A percentile compares a stretch with the other conserved stretches of the same genome.
Evolutionary conservation across 306 rosid genomes (phyloP).

Genomic region (Malus fusca): DNA sequence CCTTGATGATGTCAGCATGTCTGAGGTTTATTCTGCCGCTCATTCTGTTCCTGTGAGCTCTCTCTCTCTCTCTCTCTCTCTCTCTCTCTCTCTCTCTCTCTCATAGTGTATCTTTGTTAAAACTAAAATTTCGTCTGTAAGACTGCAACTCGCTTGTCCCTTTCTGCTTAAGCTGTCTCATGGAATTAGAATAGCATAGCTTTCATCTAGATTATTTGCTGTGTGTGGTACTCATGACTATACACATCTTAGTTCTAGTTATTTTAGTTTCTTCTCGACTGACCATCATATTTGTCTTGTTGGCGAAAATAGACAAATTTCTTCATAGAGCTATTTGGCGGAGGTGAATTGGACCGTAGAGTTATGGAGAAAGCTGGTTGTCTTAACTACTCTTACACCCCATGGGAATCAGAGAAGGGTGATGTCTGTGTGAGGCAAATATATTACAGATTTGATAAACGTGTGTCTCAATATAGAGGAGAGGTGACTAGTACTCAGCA

Average conservation of each 20-base stretch:
- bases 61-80: background rate
- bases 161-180: background rate
- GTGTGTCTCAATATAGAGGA: slow-evolving; percentile 59
- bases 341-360: slow-evolving; percentile 69
- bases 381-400: slow-evolving; percentile 61
- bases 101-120: background rate
- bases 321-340: slow-evolving; percentile 67
- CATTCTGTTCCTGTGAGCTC: slow-evolving; percentile 61
- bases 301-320: slow-evolving; percentile 46
- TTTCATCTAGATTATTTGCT: background rate
- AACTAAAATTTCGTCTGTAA: background rate
- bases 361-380: slow-evolving; percentile 84
- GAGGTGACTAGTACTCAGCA: slow-evolving; percentile 84
- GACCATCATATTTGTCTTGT: slow-evolving; percentile 17
- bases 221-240: background rate
- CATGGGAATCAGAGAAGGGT: slow-evolving; percentile 84
- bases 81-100: background rate
- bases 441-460: slow-evolving; percentile 65
- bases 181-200: background rate
- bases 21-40: slow-evolving; percentile 56
- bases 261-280: background rate
- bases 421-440: slow-evolving; percentile 61
- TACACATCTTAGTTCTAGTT: background rate
- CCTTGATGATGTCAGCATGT: slow-evolving; percentile 65
- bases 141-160: background rate